Base-by-base conservation (phyloP, 306 rosid species). In the Albizia julibrissin region DNA sequence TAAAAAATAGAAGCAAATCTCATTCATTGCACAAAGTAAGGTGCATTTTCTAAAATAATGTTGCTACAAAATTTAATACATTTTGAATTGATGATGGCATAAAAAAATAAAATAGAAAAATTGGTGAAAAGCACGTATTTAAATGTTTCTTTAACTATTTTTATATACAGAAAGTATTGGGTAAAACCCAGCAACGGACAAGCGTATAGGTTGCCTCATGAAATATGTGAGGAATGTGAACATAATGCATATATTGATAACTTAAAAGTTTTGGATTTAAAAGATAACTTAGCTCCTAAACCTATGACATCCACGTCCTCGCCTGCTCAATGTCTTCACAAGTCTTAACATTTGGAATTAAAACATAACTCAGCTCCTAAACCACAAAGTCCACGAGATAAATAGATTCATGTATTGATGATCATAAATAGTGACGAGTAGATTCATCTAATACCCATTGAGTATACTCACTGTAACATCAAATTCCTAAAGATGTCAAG, bases 401-500 rank as follows among this genome's bases (percentile, higher is more conserved):
- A 69, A 37, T 22, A 21, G 33, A 69, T 69, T 40, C 50, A 71
- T 24, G 75, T 71, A 44, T 18, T 71, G 37, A 6, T 44, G 58
- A 31, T 18, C 75, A 44, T 0, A 13, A 9, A 42, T 21, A 26
- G 74, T 42, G 22, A 43, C 44, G 18, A 42, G 58, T 12, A 44
- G 58, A 43, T 44, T 26, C 12, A 71, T 71, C 75, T 47, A 44
- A 22, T 14, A 43, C 39, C 58, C 58, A 43, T 46, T 4, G 19
- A 71, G 56, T 14, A 71, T 24, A 44, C 58, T 44, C 58, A 24
- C 29, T 12, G 37, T 44, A 22, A 71, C 58, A 71, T 44, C 39
- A 71, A 43, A 71, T 13, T 14, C 58, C 75, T 42, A 43, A 71
- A 11, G 37, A 71, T 44, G 75, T 43, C 75, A 71, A 43, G 56